phyloP scores from a whole-genome alignment of 345 rosid genomes.

The Gossypium raimondii region DNA sequence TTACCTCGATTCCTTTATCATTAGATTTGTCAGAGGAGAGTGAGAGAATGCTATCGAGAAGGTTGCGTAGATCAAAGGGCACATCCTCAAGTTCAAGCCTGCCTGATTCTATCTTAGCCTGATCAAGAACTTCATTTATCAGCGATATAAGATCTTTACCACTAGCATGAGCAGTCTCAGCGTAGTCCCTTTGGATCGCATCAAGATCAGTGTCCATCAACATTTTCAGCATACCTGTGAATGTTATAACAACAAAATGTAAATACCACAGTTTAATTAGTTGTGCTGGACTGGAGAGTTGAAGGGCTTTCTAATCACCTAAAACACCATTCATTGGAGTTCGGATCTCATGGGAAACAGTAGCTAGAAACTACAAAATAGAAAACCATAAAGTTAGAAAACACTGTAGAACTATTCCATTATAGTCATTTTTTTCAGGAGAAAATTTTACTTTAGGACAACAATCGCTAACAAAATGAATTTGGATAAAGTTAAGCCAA shows the following conservation, averaged over 20 bases:
- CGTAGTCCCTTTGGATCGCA: constrained; percentile 67
- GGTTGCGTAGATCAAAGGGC: constrained; percentile 67
- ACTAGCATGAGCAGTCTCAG: constrained; percentile 82
- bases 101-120: constrained; percentile 98
- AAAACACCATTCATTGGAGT: constrained; percentile 95
- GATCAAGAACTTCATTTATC: constrained; percentile 93
- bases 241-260: constrained; percentile 11
- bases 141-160: constrained; percentile 81
- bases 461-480: neutral
- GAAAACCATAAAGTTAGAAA: constrained; percentile 18
- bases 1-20: constrained; percentile 84
- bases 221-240: constrained; percentile 86
- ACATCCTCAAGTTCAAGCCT: constrained; percentile 84
- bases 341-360: constrained; percentile 97
- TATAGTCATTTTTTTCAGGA: neutral
- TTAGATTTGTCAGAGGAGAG: constrained; percentile 63
- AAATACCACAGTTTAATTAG: constrained; percentile 11
- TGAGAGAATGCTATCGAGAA: constrained; percentile 76
- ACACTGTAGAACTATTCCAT: neutral
- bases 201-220: constrained; percentile 89
- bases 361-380: constrained; percentile 78
- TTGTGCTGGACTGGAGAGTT: constrained; percentile 3
- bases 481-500: neutral
- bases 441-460: neutral
- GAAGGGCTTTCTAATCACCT: constrained; percentile 36